These are phyloP conservation scores for Umbelopsis vinacea DNA, from an alignment of 192 early-diverging fungal genomes.

Conservation along the genomic window DNA sequence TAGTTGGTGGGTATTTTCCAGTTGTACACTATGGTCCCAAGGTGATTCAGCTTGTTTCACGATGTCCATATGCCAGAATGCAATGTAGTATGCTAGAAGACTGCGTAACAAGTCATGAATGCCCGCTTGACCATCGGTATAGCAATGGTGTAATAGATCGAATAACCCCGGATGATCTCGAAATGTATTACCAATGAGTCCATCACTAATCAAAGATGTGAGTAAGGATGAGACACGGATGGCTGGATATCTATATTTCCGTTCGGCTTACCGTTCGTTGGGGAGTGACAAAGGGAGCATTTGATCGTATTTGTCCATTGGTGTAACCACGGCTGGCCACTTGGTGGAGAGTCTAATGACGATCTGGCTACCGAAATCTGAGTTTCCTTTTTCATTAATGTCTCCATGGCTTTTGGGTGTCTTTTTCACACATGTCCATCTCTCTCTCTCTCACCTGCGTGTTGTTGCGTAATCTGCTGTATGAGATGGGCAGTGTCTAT, in stretches of 20 bases:
- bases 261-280: slow-evolving; percentile 14
- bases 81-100: slow-evolving; percentile 39
- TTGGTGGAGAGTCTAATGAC: slow-evolving; percentile 21
- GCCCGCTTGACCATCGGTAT: background rate
- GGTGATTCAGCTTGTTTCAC: slow-evolving; percentile 21
- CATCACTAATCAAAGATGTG: slow-evolving; percentile 23
- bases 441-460: slow-evolving; percentile 9
- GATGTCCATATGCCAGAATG: slow-evolving; percentile 41
- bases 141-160: slow-evolving; percentile 26
- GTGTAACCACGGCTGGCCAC: slow-evolving; percentile 22
- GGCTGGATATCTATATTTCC: no score
- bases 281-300: slow-evolving; percentile 33
- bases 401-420: background rate
- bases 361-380: slow-evolving; percentile 5
- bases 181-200: slow-evolving; percentile 36
- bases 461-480: background rate
- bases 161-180: slow-evolving; percentile 38
- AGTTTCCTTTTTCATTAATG: background rate
- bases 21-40: background rate
- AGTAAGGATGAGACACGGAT: background rate
- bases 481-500: slow-evolving; percentile 25
- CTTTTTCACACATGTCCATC: background rate
- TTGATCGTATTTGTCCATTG: slow-evolving; percentile 35
- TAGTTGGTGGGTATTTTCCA: background rate
- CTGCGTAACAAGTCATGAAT: slow-evolving; percentile 21